Evolutionary conservation across 2,329 filamentous ascomycete species (phyloP).

Genomic region (Hortaea werneckii): DNA sequence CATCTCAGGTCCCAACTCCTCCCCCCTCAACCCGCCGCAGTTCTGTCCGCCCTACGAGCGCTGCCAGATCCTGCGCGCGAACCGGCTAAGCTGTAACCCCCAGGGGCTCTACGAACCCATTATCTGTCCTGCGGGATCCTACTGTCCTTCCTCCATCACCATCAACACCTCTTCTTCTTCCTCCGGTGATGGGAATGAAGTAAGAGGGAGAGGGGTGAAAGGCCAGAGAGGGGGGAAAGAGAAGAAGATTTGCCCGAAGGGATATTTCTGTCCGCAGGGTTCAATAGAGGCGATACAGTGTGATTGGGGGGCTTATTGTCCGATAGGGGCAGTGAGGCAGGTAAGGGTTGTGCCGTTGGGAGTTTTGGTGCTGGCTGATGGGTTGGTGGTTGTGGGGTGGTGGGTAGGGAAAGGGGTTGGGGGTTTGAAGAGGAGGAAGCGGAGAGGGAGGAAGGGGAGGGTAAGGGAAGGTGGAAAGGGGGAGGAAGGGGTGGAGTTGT

Average conservation of each 20-base stretch:
- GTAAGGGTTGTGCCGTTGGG: slow-evolving; percentile 35
- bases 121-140: slow-evolving; percentile 40
- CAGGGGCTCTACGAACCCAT: slow-evolving; percentile 39
- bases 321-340: slow-evolving; percentile 34
- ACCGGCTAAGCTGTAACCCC: slow-evolving; percentile 20
- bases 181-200: too few species aligned
- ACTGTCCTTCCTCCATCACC: slow-evolving; percentile 38
- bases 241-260: slow-evolving; percentile 35
- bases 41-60: slow-evolving; percentile 20
- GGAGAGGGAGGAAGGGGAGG: slow-evolving; percentile 17
- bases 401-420: slow-evolving; percentile 26
- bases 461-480: slow-evolving; percentile 10
- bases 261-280: slow-evolving; percentile 44
- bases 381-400: slow-evolving; percentile 26
- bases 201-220: too few species aligned
- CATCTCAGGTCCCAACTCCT: slow-evolving; percentile 17
- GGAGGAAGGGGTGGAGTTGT: slow-evolving; percentile 19
- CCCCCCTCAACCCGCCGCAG: slow-evolving; percentile 19
- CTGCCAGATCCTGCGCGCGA: slow-evolving; percentile 15
- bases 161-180: too few species aligned
- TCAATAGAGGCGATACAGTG: slow-evolving; percentile 41
- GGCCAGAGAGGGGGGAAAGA: slow-evolving; percentile 26
- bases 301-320: slow-evolving; percentile 37
- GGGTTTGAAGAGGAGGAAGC: slow-evolving; percentile 29
- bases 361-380: slow-evolving; percentile 36